phyloP scores from a whole-genome alignment of 2,329 filamentous ascomycete genomes.

The Cercospora sesami region DNA sequence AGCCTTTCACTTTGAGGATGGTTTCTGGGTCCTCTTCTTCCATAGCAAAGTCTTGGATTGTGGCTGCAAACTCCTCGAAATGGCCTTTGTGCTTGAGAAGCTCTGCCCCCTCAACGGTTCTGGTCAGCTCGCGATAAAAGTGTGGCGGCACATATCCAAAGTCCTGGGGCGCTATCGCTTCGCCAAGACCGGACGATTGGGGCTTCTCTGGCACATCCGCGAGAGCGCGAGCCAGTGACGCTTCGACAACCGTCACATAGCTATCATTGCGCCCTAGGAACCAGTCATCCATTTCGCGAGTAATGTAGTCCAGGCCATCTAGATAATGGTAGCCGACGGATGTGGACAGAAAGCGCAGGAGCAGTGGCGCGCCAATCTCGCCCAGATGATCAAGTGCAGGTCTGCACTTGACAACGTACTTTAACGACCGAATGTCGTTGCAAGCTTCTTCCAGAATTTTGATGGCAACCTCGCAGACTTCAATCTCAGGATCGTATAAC shows the following conservation, averaged over 20 bases:
- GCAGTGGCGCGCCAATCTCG: slow-evolving; percentile 89
- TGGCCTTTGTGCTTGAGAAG: slow-evolving; percentile 90
- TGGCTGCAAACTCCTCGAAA: slow-evolving; percentile 88
- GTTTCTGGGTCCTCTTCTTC: slow-evolving; percentile 81
- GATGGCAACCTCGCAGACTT: slow-evolving; percentile 93
- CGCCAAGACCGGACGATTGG: slow-evolving; percentile 42
- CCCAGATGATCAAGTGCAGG: slow-evolving; percentile 93
- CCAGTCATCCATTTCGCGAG: slow-evolving; percentile 99
- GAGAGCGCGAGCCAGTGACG: slow-evolving; percentile 86
- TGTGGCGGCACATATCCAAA: slow-evolving; percentile 79
- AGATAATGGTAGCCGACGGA: slow-evolving; percentile 98
- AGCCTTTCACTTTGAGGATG: slow-evolving; percentile 92
- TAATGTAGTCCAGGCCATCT: slow-evolving; percentile 96
- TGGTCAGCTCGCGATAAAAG: slow-evolving; percentile 92
- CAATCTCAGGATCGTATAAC: slow-evolving; percentile 93
- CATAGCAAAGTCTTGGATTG: slow-evolving; percentile 83
- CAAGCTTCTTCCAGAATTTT: slow-evolving; percentile 97
- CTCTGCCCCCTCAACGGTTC: slow-evolving; percentile 88
- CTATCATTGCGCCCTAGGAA: slow-evolving; percentile 93
- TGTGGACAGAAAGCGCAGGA: slow-evolving; percentile 89
- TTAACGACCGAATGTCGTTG: slow-evolving; percentile 84
- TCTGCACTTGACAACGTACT: slow-evolving; percentile 95
- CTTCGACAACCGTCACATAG: slow-evolving; percentile 93
- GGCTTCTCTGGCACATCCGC: slow-evolving; percentile 59
- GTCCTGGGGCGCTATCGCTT: slow-evolving; percentile 50